These are phyloP conservation scores for Gentiana dahurica DNA, from an alignment of 257 asterid genomes.

Conservation along the genomic window DNA sequence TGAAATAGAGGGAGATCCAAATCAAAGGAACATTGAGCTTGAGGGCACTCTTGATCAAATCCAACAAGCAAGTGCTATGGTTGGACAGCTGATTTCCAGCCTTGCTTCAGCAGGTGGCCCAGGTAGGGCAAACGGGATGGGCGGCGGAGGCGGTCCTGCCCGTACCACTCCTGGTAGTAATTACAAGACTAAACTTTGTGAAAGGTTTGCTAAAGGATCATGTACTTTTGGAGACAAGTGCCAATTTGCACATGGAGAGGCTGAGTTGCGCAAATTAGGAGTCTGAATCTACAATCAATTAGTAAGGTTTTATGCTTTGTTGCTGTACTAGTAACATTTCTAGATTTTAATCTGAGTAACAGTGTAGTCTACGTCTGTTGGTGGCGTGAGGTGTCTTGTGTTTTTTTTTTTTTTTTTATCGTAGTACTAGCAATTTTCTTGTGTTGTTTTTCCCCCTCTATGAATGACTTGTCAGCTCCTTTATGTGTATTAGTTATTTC, in stretches of 20 bases:
- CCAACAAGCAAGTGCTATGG: slow-evolving; percentile 66
- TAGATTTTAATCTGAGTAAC: no score
- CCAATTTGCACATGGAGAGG: slow-evolving; percentile 85
- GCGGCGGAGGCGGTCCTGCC: slow-evolving; percentile 32
- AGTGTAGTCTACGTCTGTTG: no score
- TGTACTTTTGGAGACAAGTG: slow-evolving; percentile 91
- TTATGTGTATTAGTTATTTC: no score
- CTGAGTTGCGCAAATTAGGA: slow-evolving; percentile 34
- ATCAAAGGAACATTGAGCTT: slow-evolving; percentile 63
- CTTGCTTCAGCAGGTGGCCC: slow-evolving; percentile 31
- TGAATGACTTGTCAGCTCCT: no score
- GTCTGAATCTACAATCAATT: no score
- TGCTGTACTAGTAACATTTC: no score
- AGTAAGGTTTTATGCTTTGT: no score
- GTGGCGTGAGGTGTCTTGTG: no score
- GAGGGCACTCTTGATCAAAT: slow-evolving; percentile 83
- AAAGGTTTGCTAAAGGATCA: slow-evolving; percentile 64
- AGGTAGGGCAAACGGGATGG: slow-evolving; percentile 13
- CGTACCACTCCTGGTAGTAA: slow-evolving; percentile 41
- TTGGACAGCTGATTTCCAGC: slow-evolving; percentile 51
- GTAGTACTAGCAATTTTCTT: no score
- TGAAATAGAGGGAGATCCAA: slow-evolving; percentile 65
- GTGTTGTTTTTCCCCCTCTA: no score
- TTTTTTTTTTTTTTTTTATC: no score
- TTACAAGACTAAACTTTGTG: slow-evolving; percentile 70